phyloP scores from a whole-genome alignment of 225 moss, liverwort and hornwort species.

The Sphagnum tenellum region DNA sequence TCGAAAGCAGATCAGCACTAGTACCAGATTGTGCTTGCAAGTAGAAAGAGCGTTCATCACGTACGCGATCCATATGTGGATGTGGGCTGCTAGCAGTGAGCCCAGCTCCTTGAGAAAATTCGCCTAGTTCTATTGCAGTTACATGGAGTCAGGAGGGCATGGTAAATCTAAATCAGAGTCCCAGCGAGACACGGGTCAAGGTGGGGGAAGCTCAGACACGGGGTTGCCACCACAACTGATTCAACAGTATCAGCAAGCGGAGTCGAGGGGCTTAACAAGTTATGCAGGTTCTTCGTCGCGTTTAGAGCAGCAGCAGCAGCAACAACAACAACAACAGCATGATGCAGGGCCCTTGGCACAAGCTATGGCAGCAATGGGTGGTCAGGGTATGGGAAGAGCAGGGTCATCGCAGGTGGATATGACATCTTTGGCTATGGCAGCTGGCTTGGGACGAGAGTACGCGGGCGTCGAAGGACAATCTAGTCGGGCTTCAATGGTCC shows the following conservation, averaged over 20 bases:
- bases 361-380: slow-evolving; percentile 99
- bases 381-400: slow-evolving; percentile 61
- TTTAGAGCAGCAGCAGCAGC: slow-evolving; percentile 25
- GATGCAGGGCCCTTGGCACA: slow-evolving; percentile 80
- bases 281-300: slow-evolving; percentile 11
- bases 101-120: too few relatives aligned
- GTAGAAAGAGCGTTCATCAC: too few relatives aligned
- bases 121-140: background rate
- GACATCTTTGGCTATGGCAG: slow-evolving; percentile 64
- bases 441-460: slow-evolving; percentile 83
- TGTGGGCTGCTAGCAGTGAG: too few relatives aligned
- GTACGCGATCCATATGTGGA: too few relatives aligned
- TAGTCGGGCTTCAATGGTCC: slow-evolving; percentile 37
- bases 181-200: slow-evolving; percentile 39
- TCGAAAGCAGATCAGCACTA: too few relatives aligned
- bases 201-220: slow-evolving; percentile 37
- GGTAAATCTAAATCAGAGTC: slow-evolving; percentile 53
- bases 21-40: too few relatives aligned
- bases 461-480: slow-evolving; percentile 52
- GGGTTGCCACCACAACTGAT: slow-evolving; percentile 69
- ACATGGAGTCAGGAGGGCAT: slow-evolving; percentile 61
- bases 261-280: slow-evolving; percentile 31
- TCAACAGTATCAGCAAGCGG: slow-evolving; percentile 39
- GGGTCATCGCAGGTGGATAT: slow-evolving; percentile 67
- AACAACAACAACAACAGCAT: slow-evolving; percentile 53